Evolutionary conservation across 164 flowering plant genomes (phyloP).

Genomic region (Cinnamomum micranthum): DNA sequence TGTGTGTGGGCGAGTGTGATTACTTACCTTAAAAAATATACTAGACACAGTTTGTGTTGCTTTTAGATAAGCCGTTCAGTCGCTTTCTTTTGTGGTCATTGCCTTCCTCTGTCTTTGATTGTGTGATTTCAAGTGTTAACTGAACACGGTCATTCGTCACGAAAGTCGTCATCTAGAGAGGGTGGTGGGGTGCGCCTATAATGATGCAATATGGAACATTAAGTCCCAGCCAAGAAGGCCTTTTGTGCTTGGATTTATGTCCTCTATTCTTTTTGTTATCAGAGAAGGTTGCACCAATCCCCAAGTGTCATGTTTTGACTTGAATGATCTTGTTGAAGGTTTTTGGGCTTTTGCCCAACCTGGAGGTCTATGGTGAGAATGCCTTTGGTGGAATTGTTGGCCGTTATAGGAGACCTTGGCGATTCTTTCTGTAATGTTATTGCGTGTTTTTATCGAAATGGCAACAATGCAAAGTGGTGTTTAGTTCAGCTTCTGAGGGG

Average conservation of each 20-base stretch:
- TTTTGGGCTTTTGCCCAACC: slow-evolving; percentile 63
- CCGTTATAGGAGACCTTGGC: slow-evolving; percentile 77
- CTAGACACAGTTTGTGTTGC: too few species aligned
- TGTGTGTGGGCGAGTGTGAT: too few species aligned
- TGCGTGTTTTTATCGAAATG: slow-evolving; percentile 86
- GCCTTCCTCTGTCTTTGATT: neutral
- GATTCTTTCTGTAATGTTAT: slow-evolving; percentile 81
- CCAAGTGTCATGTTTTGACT: slow-evolving; percentile 55
- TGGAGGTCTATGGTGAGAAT: slow-evolving; percentile 71
- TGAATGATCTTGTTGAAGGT: slow-evolving; percentile 74
- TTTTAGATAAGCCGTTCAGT: neutral
- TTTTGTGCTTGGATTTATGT: slow-evolving; percentile 23
- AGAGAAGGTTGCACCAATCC: slow-evolving; percentile 30
- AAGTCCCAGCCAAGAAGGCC: slow-evolving; percentile 22
- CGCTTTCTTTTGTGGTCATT: neutral
- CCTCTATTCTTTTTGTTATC: slow-evolving; percentile 18
- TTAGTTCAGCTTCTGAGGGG: slow-evolving; percentile 80
- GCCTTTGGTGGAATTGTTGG: slow-evolving; percentile 75
- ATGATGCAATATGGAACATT: slow-evolving; percentile 2
- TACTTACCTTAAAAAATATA: too few species aligned
- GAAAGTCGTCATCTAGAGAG: neutral
- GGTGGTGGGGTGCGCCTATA: slow-evolving; percentile 11
- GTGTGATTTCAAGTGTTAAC: neutral
- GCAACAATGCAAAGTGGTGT: slow-evolving; percentile 85
- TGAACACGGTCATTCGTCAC: neutral